Percentiles rank a stretch among this genome's conserved stretches.
phyloP scores from a whole-genome alignment of 169 alveolate species.

The Eimeria falciformis region DNA sequence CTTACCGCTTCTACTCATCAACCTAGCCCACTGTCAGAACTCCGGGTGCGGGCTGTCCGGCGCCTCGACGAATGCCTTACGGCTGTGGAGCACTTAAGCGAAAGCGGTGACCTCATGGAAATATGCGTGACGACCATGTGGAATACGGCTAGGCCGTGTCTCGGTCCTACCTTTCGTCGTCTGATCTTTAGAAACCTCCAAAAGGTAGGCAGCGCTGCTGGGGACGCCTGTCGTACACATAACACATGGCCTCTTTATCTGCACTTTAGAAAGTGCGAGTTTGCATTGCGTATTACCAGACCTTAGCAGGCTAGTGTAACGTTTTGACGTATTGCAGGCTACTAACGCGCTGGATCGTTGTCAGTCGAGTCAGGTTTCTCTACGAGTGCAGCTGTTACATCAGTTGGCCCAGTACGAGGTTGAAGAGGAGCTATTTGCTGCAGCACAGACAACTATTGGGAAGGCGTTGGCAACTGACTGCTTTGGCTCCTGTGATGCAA shows the following conservation, averaged over 20 bases:
- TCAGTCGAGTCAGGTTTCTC: constrained; percentile 68
- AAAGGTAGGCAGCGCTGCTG: constrained; percentile 34
- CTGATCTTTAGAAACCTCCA: constrained; percentile 41
- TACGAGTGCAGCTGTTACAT: constrained; percentile 53
- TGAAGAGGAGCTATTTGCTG: constrained; percentile 35
- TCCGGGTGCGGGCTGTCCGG: constrained; percentile 62
- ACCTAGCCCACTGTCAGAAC: constrained; percentile 46
- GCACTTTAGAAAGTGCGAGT: background rate
- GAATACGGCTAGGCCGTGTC: constrained; percentile 67
- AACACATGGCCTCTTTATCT: background rate
- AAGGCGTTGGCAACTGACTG: constrained; percentile 48
- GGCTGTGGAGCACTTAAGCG: constrained; percentile 53
- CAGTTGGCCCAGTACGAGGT: constrained; percentile 66
- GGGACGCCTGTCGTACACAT: background rate
- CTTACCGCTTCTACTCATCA: constrained; percentile 36
- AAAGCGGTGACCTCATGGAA: constrained; percentile 63
- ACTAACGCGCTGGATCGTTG: constrained; percentile 58
- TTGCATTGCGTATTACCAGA: too few relatives aligned
- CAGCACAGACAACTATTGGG: constrained; percentile 41
- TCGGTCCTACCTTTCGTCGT: constrained; percentile 50
- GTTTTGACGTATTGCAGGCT: constrained; percentile 1
- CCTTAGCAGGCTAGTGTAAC: background rate
- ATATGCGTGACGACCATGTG: constrained; percentile 61
- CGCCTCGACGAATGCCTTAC: constrained; percentile 68
- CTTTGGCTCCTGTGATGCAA: background rate